These are phyloP conservation scores for Nyctanthes arbortristis DNA, from an alignment of 257 asterid species.

Conservation along the genomic window DNA sequence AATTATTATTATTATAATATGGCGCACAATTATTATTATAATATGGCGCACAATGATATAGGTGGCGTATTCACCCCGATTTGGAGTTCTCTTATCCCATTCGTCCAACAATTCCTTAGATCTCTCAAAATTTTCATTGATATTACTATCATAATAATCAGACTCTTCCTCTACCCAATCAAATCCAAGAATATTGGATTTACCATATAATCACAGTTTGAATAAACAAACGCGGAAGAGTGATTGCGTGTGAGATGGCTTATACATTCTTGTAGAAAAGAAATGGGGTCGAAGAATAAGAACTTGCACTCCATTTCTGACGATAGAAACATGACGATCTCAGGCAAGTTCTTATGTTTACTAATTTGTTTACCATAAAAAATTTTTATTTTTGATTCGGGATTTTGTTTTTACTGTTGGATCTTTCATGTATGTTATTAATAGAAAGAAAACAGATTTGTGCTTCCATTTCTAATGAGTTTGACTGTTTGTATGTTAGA, in stretches of 20 bases:
- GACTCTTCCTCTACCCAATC: conserved; percentile 15
- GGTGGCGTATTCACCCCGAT: conserved; percentile 15
- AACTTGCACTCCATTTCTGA: conserved; percentile 8
- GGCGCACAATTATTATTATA: too few species aligned
- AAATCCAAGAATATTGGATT: conserved; percentile 19
- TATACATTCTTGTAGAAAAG: conserved; percentile 17
- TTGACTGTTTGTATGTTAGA: neutral
- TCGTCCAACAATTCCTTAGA: conserved; percentile 24
- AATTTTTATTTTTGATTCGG: conserved; percentile 9
- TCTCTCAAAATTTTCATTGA: conserved; percentile 24
- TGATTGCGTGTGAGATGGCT: conserved; percentile 26
- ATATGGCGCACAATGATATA: too few species aligned
- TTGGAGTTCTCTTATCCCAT: conserved; percentile 9
- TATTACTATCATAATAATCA: conserved; percentile 5
- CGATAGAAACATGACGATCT: conserved; percentile 33
- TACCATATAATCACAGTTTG: neutral
- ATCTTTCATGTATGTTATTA: neutral
- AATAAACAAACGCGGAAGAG: conserved; percentile 1
- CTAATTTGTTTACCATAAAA: neutral
- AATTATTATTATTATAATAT: too few species aligned
- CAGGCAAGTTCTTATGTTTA: conserved; percentile 28
- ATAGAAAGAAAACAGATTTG: neutral
- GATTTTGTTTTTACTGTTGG: conserved; percentile 10
- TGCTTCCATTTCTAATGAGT: conserved; percentile 11
- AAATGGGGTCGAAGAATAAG: conserved; percentile 35